phyloP scores from a whole-genome alignment of 2,329 filamentous ascomycete genomes.

The Hypoxylon sp. region DNA sequence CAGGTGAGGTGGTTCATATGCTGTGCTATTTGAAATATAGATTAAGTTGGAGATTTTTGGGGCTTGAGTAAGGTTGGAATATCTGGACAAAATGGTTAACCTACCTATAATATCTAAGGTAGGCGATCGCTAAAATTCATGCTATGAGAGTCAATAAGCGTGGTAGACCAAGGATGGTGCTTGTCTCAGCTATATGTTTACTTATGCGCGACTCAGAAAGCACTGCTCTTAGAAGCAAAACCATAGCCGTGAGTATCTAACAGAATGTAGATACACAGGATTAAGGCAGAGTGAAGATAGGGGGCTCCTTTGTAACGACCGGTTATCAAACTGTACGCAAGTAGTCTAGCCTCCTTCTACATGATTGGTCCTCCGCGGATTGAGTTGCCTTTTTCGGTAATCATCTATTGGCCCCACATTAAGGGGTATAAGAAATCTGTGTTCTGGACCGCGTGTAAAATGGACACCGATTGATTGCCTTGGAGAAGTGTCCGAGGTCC shows the following conservation, averaged over 20 bases:
- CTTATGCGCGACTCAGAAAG: not conserved
- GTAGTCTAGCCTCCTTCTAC: conserved; percentile 3
- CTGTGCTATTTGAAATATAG: conserved; percentile 11
- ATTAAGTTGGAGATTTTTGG: not conserved
- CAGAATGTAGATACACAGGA: conserved; percentile 18
- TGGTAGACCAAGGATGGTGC: not conserved
- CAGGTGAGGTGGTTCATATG: conserved; percentile 9
- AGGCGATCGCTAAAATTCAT: not conserved
- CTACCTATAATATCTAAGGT: not conserved
- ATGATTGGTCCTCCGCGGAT: conserved; percentile 31
- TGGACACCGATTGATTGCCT: conserved; percentile 20
- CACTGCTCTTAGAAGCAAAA: not conserved
- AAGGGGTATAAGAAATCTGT: not conserved
- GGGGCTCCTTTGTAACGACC: conserved; percentile 21
- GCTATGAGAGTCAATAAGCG: not conserved
- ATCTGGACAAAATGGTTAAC: not conserved
- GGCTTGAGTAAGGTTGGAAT: not conserved
- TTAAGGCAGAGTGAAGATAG: not conserved
- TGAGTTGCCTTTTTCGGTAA: conserved; percentile 44
- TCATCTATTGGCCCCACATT: conserved; percentile 25
- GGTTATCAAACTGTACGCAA: conserved; percentile 28
- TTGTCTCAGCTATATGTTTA: not conserved
- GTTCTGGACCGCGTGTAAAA: conserved; percentile 35
- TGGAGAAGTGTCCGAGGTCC: conserved; percentile 21
- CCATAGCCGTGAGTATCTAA: not conserved